Conservation (phyloP, 2,329 filamentous ascomycete genomes). For the Metarhizium sp. region DNA sequence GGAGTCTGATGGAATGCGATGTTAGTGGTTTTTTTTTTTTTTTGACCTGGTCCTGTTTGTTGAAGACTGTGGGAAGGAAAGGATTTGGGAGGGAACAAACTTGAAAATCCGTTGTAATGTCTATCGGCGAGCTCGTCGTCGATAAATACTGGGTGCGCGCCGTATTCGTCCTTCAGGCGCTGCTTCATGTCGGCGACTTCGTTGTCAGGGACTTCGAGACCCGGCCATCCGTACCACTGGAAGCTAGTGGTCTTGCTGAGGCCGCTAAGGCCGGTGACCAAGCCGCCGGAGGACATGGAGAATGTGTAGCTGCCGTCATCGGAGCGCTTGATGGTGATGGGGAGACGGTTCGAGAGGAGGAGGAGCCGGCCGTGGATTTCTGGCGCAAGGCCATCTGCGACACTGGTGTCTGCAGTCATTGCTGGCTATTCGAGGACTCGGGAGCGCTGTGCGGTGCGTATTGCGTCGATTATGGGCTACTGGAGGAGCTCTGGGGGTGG, state of each 20-base stretch:
- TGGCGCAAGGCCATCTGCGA: conserved; percentile 22
- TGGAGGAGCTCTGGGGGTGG: background rate
- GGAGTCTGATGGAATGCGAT: conserved; percentile 50
- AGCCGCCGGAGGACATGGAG: conserved; percentile 91
- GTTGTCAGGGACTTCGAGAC: conserved; percentile 78
- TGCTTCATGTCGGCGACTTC: conserved; percentile 68
- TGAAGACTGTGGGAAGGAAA: background rate
- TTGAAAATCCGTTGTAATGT: conserved; percentile 97
- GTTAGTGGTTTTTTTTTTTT: too few relatives aligned
- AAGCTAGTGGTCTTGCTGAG: conserved; percentile 88
- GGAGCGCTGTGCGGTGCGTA: background rate
- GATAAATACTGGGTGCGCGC: conserved; percentile 85
- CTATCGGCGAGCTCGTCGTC: conserved; percentile 87
- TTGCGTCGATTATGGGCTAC: background rate
- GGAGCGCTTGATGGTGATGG: conserved; percentile 91
- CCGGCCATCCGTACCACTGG: conserved; percentile 98
- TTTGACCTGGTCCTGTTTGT: too few relatives aligned
- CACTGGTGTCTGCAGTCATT: conserved; percentile 6
- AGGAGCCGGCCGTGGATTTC: conserved; percentile 49
- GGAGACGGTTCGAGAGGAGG: conserved; percentile 87
- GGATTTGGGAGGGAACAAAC: conserved; percentile 38
- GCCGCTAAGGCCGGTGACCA: conserved; percentile 88
- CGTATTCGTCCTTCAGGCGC: conserved; percentile 77
- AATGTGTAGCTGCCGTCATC: conserved; percentile 89
- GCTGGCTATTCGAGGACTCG: background rate